Evolutionary conservation across 192 early-diverging fungal species (phyloP).

Genomic region (Anaeromyces robustus): DNA sequence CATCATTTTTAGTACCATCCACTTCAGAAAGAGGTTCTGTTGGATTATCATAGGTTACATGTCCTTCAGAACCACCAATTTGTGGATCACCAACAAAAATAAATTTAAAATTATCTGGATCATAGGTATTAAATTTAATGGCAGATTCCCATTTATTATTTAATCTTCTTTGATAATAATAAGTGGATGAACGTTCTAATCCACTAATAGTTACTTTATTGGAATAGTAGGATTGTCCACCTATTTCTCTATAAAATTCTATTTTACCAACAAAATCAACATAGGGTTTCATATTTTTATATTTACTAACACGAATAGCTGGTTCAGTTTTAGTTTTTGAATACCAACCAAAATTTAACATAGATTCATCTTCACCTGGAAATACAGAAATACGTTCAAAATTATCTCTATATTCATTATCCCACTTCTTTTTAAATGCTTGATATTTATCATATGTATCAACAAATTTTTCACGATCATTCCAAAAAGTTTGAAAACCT

Average conservation of each 20-base stretch:
- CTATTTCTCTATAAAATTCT: background rate
- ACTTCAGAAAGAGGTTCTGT: background rate
- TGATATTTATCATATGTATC: background rate
- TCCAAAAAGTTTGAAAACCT: background rate
- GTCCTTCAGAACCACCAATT: background rate
- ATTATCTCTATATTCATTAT: background rate
- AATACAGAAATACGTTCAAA: background rate
- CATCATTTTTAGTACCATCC: background rate
- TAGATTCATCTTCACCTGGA: background rate
- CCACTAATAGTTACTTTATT: background rate
- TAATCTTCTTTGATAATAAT: background rate
- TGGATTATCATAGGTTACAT: background rate
- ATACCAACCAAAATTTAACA: background rate
- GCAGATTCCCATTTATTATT: background rate
- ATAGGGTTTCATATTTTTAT: background rate
- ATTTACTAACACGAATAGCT: background rate
- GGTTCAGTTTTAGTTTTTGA: background rate
- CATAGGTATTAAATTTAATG: background rate
- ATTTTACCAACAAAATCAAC: background rate
- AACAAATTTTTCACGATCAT: background rate
- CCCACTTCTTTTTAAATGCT: background rate
- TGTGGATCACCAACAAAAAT: background rate
- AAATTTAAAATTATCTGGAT: background rate
- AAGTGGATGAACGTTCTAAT: background rate
- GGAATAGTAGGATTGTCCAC: background rate